Conservation (phyloP, 768 basidiomycete genomes). For the Termitomyces sp. region DNA sequence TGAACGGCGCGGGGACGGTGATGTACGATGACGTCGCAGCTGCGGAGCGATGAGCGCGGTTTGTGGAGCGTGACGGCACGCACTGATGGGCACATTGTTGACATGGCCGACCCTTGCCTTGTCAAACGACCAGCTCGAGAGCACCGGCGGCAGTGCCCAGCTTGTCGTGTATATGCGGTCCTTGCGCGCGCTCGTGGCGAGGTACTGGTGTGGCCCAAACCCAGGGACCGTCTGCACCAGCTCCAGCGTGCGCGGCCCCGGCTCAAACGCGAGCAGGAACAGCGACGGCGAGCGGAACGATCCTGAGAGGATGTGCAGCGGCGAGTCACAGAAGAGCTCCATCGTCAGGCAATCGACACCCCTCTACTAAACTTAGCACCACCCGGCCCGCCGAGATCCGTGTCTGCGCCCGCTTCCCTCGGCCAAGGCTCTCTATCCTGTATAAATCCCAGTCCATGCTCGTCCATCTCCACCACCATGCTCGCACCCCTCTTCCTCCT, state of each 20-base stretch:
- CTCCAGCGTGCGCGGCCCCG: constrained; percentile 33
- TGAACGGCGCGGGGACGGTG: constrained; percentile 43
- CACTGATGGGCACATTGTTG: constrained; percentile 46
- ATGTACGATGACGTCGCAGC: constrained; percentile 57
- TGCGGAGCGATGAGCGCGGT: constrained; percentile 12
- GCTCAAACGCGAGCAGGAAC: constrained; percentile 47
- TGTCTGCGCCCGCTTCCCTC: constrained; percentile 14
- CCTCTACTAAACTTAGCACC: constrained; percentile 10
- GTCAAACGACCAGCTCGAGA: constrained; percentile 44
- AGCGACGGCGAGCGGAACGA: constrained; percentile 52
- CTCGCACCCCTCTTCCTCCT: constrained; percentile 19
- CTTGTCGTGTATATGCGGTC: constrained; percentile 44
- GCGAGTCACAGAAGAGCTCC: neutral
- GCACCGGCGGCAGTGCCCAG: constrained; percentile 45
- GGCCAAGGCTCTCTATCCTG: neutral
- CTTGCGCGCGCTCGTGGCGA: constrained; percentile 34
- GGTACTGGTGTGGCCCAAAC: constrained; percentile 51
- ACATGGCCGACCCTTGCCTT: constrained; percentile 33
- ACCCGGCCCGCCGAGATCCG: constrained; percentile 3
- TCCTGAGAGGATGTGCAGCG: constrained; percentile 40
- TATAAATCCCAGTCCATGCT: no score
- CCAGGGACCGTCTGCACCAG: constrained; percentile 40
- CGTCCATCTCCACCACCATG: neutral
- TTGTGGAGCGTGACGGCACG: constrained; percentile 3
- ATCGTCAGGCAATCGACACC: no score